Percentiles rank a stretch among this genome's conserved stretches.
Evolutionary conservation across 2,329 filamentous ascomycete genomes (phyloP).

Genomic region (Aspergillus alliaceus): DNA sequence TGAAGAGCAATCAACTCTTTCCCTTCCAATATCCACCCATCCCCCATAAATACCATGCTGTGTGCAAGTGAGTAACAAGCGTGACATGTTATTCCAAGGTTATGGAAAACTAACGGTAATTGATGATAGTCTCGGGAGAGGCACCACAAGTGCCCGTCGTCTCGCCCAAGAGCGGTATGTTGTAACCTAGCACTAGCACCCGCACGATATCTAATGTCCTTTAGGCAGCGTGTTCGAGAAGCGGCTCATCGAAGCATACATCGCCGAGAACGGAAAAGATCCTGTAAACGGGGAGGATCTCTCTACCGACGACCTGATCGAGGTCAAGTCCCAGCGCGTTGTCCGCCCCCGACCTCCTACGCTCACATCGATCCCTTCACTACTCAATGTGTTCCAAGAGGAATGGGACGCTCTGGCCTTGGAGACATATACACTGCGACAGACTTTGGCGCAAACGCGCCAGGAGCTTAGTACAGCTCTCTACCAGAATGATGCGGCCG

Average conservation of each 20-base stretch:
- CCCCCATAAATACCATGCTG: slow-evolving; percentile 50
- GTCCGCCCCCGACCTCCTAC: slow-evolving; percentile 89
- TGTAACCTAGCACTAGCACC: slow-evolving; percentile 13
- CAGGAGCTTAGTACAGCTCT: slow-evolving; percentile 92
- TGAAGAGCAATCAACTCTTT: slow-evolving; percentile 16
- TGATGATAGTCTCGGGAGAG: slow-evolving; percentile 81
- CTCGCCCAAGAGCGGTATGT: slow-evolving; percentile 87
- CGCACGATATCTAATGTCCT: slow-evolving; percentile 28
- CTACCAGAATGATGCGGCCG: slow-evolving; percentile 97
- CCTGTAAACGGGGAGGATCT: slow-evolving; percentile 86
- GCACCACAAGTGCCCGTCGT: slow-evolving; percentile 91
- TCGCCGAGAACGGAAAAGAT: slow-evolving; percentile 89
- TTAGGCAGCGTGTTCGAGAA: slow-evolving; percentile 89
- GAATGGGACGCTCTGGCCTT: slow-evolving; percentile 95
- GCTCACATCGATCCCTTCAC: slow-evolving; percentile 91
- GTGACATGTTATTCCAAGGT: slow-evolving; percentile 8
- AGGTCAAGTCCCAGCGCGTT: slow-evolving; percentile 78
- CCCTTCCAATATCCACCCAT: slow-evolving; percentile 21
- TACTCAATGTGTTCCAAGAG: slow-evolving; percentile 93
- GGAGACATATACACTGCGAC: slow-evolving; percentile 86
- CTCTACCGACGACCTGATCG: slow-evolving; percentile 78
- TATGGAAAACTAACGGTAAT: slow-evolving; percentile 19
- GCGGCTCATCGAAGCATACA: slow-evolving; percentile 90
- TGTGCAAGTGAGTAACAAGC: slow-evolving; percentile 61
- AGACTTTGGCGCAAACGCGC: slow-evolving; percentile 83